Base-by-base conservation (phyloP, 768 basidiomycete species). In the Boletus edulis region DNA sequence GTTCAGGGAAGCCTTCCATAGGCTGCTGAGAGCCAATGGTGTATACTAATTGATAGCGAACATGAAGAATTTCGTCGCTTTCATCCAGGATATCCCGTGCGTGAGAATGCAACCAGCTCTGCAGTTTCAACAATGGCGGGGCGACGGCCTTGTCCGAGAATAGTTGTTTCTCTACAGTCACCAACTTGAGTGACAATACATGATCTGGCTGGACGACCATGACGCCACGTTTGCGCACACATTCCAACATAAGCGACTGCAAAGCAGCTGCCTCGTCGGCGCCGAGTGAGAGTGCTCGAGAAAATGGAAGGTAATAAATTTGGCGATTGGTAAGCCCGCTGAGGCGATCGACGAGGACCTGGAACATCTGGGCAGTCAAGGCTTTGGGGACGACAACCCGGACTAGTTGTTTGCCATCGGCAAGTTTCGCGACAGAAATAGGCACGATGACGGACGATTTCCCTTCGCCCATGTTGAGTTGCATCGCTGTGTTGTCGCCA, bases 201-300 rank as follows among this genome's bases (percentile, higher is more conserved):
- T 29, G 80, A 31, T 82, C 81, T 0, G 81, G 81, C 37, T 82
- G 80, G 8, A 69, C 57, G 1, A 82, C 63, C 7, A 81, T 60
- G 5, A 82, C 55, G 0, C 80, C 82, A 14, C 70, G 64, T 39
- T 62, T 61, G 0, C 49, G 49, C 52, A 62, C 63, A 51, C 81
- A 83, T 40, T 71, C 65, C 24, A 63, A 50, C 52, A 74, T 69
- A 8, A 81, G 52, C 6, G 40, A 12, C 13, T 56, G 56, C 11
- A 80, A 62, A 12, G 40, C 38, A 6, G 48, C n/a, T 11, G 70
- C 55, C 48, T 65, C 51, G 4, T 55, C 29, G 0, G 40, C 3
- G 18, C 56, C 54, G 5, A 72, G 38, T 35, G 57, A 51, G 7
- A 74, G 55, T 3, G 71, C 65, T 11, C 81, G 73, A 6, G 75